phyloP scores from a whole-genome alignment of 83 land plant genomes.

The Picea abies region DNA sequence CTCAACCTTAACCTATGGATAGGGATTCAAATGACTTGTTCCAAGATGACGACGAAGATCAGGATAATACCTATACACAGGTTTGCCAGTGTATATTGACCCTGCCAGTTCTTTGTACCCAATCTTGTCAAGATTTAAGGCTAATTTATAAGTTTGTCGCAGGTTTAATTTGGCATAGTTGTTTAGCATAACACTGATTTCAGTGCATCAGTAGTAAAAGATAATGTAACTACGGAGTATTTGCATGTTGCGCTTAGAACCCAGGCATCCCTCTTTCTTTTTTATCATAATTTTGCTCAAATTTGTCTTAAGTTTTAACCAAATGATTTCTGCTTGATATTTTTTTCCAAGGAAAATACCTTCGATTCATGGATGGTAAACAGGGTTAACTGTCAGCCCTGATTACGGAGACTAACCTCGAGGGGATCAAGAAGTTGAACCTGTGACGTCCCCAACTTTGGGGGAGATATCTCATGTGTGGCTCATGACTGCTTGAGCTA shows the following conservation, averaged over 20 bases:
- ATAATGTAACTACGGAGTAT: neutral
- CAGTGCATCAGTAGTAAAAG: neutral
- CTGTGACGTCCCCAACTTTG: too few relatives aligned
- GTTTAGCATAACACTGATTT: neutral
- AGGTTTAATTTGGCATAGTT: neutral
- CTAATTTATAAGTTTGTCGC: neutral
- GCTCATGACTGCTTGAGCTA: too few relatives aligned
- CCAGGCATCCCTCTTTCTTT: neutral
- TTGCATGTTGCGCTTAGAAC: neutral
- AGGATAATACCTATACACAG: neutral
- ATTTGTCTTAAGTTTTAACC: neutral
- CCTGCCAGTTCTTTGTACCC: neutral
- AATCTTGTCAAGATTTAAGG: neutral
- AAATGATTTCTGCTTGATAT: neutral
- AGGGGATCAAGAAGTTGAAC: too few relatives aligned
- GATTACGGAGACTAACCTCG: too few relatives aligned
- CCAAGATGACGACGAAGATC: neutral
- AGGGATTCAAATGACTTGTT: slow-evolving; percentile 3
- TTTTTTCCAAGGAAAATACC: too few relatives aligned
- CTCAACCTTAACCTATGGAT: slow-evolving; percentile 3
- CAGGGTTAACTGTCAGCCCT: too few relatives aligned
- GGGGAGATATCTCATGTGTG: too few relatives aligned
- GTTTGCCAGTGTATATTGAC: neutral
- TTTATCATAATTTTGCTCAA: neutral
- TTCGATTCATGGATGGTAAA: too few relatives aligned